Conservation (phyloP, 2,329 filamentous ascomycete species). For the Pestalotiopsis sp. region DNA sequence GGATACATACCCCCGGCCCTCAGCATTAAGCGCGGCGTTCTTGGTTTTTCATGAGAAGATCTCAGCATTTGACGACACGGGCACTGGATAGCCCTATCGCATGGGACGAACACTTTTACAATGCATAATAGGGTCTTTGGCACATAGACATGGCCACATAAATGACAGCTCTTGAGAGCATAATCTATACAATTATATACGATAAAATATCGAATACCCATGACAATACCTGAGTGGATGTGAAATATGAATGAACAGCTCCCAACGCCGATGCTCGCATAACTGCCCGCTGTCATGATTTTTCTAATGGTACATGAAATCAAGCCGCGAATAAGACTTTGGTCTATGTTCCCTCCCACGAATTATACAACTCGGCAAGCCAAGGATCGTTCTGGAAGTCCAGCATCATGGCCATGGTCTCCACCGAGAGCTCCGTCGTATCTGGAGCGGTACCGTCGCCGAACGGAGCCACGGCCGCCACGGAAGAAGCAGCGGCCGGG, state of each 20-base stretch:
- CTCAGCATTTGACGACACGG: background rate
- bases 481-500: background rate
- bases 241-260: no score
- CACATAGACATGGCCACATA: background rate
- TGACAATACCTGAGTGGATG: background rate
- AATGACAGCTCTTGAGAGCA: constrained; percentile 4
- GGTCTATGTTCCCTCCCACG: constrained; percentile 6
- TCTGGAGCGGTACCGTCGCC: background rate
- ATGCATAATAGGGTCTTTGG: background rate
- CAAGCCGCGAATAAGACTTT: background rate
- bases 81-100: background rate
- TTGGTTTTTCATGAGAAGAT: background rate
- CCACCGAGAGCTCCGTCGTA: background rate
- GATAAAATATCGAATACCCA: background rate
- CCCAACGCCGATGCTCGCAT: no score
- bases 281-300: background rate
- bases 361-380: constrained; percentile 11
- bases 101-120: background rate
- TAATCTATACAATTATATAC: constrained; percentile 3
- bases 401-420: constrained; percentile 4
- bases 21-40: constrained; percentile 12
- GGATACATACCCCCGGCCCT: constrained; percentile 3
- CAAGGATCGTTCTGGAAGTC: constrained; percentile 14
- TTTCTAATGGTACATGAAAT: background rate
- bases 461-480: background rate